phyloP scores from a whole-genome alignment of 805 yeast genomes.

The Barnettozyma sucrosica region DNA sequence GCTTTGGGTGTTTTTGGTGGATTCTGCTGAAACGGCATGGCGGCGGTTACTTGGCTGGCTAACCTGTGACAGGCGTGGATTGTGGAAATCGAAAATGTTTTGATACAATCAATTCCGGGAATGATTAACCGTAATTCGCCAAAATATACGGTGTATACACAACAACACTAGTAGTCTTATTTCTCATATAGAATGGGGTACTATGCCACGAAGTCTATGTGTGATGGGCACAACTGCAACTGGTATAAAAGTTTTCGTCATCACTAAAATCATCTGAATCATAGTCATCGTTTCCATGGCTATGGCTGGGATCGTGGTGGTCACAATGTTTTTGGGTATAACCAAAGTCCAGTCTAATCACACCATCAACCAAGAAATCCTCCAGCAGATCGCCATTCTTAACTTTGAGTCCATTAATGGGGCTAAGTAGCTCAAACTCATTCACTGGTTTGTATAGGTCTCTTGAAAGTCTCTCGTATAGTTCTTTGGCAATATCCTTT shows the following conservation, averaged over 20 bases:
- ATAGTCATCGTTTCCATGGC: slow-evolving; percentile 14
- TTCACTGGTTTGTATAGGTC: slow-evolving; percentile 17
- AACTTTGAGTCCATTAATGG: slow-evolving; percentile 16
- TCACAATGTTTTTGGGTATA: slow-evolving; percentile 10
- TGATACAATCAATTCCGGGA: too few species aligned
- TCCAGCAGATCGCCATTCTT: slow-evolving; percentile 14
- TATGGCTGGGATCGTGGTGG: slow-evolving; percentile 9
- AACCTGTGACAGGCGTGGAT: too few species aligned
- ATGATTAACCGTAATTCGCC: neutral
- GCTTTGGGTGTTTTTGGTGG: neutral
- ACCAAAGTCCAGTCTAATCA: slow-evolving; percentile 18
- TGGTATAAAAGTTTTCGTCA: slow-evolving; percentile 23
- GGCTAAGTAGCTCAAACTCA: slow-evolving; percentile 18
- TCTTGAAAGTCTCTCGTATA: slow-evolving; percentile 18
- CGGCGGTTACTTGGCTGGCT: neutral
- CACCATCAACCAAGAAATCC: slow-evolving; percentile 10
- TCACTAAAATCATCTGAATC: slow-evolving; percentile 21
- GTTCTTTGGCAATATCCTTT: slow-evolving; percentile 12
- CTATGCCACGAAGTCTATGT: neutral
- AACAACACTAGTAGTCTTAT: too few species aligned
- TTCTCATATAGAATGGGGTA: neutral
- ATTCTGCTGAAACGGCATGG: neutral
- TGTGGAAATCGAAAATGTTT: too few species aligned
- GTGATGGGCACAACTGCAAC: slow-evolving; percentile 25
- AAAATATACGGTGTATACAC: neutral